Conservation (phyloP, 2,329 filamentous ascomycete species). For the Scortechinia acanthostroma region DNA sequence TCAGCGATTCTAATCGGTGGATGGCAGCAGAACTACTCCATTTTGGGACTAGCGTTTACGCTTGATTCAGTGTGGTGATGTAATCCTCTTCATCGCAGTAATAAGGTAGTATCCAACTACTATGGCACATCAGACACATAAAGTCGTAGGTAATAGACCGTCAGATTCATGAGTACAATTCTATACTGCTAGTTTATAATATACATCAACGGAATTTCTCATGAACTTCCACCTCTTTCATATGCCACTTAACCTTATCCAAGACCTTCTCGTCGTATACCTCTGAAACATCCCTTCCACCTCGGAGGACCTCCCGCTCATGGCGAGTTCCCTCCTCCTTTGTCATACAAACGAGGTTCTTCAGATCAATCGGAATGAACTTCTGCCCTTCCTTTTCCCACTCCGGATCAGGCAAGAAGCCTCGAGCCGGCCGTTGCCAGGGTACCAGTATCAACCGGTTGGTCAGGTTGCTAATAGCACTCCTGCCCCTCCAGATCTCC, state of each 20-base stretch:
- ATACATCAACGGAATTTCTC: neutral
- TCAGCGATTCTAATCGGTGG: too few relatives aligned
- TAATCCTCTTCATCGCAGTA: too few relatives aligned
- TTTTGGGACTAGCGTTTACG: too few relatives aligned
- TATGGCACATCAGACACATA: too few relatives aligned
- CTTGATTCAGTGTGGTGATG: too few relatives aligned
- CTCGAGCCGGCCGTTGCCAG: neutral
- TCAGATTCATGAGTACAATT: too few relatives aligned
- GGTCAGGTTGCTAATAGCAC: neutral
- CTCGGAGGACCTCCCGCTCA: neutral
- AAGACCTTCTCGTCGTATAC: neutral
- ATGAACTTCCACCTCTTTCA: neutral
- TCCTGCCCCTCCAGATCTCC: neutral
- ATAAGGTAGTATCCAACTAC: too few relatives aligned
- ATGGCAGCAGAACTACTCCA: too few relatives aligned
- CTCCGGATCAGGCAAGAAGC: neutral
- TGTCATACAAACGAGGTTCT: neutral
- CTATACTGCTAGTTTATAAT: too few relatives aligned
- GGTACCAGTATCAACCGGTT: neutral
- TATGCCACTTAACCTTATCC: neutral
- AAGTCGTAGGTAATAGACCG: too few relatives aligned
- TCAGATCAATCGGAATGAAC: neutral
- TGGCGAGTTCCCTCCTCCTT: neutral
- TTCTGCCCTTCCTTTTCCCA: constrained; percentile 2
- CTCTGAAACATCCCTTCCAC: neutral